phyloP scores from a whole-genome alignment of 2,329 filamentous ascomycete genomes.

The Lachnellula suecica region DNA sequence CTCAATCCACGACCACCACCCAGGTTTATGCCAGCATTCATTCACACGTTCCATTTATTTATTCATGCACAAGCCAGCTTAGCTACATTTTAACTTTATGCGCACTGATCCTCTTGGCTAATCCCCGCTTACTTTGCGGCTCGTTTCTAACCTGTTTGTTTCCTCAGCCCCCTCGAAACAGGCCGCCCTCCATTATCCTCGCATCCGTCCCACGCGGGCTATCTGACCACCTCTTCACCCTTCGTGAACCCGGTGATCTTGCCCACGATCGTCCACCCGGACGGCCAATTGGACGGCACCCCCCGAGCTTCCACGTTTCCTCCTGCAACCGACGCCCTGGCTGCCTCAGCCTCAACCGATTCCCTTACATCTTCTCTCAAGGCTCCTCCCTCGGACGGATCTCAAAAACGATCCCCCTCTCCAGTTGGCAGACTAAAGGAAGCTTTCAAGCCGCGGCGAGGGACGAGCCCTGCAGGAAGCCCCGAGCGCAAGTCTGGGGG shows the following conservation, averaged over 20 bases:
- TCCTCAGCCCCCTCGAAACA: conserved; percentile 30
- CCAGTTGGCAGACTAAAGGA: conserved; percentile 71
- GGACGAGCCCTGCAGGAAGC: conserved; percentile 43
- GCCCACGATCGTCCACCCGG: conserved; percentile 35
- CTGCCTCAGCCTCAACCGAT: conserved; percentile 32
- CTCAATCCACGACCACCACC: not conserved
- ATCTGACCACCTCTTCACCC: conserved; percentile 68
- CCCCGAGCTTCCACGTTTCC: conserved; percentile 40
- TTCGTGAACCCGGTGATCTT: conserved; percentile 59
- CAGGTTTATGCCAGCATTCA: conserved; percentile 13
- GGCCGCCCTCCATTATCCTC: conserved; percentile 52
- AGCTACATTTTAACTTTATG: conserved; percentile 8
- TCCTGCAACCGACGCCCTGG: conserved; percentile 22
- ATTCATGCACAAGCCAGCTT: conserved; percentile 2
- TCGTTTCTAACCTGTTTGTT: conserved; percentile 18
- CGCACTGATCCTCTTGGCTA: conserved; percentile 10
- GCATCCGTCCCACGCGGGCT: conserved; percentile 65
- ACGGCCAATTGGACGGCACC: conserved; percentile 35
- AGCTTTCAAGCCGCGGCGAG: conserved; percentile 56
- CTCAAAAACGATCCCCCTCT: conserved; percentile 61
- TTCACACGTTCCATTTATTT: conserved; percentile 3
- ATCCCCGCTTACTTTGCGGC: conserved; percentile 6
- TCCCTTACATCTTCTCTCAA: conserved; percentile 37
- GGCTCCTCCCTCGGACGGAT: conserved; percentile 42
- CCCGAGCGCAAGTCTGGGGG: conserved; percentile 38